Percentiles rank a stretch among this genome's conserved stretches.
Conservation (phyloP, 1,284 basidiomycete genomes). For the Trichosporon sp. region DNA sequence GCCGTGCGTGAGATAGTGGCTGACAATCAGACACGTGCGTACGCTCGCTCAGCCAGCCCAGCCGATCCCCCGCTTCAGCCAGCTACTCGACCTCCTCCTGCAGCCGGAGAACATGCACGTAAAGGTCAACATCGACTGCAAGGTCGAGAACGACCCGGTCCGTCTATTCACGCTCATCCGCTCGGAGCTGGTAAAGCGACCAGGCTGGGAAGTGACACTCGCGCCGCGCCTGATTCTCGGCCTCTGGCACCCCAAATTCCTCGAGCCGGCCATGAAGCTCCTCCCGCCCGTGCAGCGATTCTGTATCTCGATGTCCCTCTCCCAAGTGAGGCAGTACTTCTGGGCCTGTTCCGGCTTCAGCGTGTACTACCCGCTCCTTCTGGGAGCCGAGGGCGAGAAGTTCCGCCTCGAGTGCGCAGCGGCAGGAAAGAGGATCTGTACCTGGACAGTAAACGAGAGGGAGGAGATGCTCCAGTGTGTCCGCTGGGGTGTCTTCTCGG, state of each 20-base stretch:
- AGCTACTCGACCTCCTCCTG: slow-evolving; percentile 78
- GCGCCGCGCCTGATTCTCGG: slow-evolving; percentile 86
- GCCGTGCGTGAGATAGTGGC: background rate
- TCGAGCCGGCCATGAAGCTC: slow-evolving; percentile 65
- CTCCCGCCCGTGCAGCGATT: slow-evolving; percentile 79
- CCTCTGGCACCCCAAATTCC: slow-evolving; percentile 66
- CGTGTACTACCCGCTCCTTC: slow-evolving; percentile 69
- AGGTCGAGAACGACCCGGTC: slow-evolving; percentile 85
- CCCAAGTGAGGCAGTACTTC: slow-evolving; percentile 74
- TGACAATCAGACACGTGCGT: slow-evolving; percentile 56
- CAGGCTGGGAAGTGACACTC: slow-evolving; percentile 69
- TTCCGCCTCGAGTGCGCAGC: slow-evolving; percentile 73
- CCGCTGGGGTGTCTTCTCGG: slow-evolving; percentile 81
- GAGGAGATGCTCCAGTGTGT: slow-evolving; percentile 94
- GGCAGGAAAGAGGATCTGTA: slow-evolving; percentile 73
- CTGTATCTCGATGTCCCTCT: slow-evolving; percentile 66
- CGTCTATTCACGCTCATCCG: slow-evolving; percentile 82
- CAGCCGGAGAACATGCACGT: slow-evolving; percentile 58
- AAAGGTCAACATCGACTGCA: slow-evolving; percentile 67
- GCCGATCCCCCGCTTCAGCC: slow-evolving; percentile 76
- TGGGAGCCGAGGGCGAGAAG: slow-evolving; percentile 60
- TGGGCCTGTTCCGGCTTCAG: slow-evolving; percentile 89
- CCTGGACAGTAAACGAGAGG: slow-evolving; percentile 74
- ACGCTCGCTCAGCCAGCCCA: slow-evolving; percentile 78
- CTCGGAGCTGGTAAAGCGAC: slow-evolving; percentile 62